A percentile compares a stretch with the other conserved stretches of the same genome.
phyloP scores from a whole-genome alignment of 129 eudicot species.

The Lactuca saligna region DNA sequence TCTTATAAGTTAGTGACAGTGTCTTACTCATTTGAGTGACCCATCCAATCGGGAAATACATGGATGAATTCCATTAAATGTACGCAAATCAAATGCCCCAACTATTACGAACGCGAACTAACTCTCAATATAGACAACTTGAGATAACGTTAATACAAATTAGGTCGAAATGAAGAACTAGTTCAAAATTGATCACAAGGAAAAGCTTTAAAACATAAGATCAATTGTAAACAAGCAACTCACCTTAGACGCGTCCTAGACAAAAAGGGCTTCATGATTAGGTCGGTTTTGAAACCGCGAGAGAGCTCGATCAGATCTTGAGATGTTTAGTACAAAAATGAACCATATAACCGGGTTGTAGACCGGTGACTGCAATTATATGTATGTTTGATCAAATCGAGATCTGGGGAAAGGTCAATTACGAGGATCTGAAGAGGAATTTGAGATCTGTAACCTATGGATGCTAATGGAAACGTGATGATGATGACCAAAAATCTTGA shows the following conservation, averaged over 20 bases:
- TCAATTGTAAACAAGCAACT: conserved; percentile 19
- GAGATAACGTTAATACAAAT: conserved; percentile 9
- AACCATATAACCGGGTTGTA: conserved; percentile 24
- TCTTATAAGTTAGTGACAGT: too few relatives aligned
- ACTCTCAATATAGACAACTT: too few relatives aligned
- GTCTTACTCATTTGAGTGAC: too few relatives aligned
- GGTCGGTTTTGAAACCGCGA: conserved; percentile 32
- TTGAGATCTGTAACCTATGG: conserved; percentile 25
- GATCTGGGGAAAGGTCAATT: too few relatives aligned
- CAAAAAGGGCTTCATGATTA: conserved; percentile 89
- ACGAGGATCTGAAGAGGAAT: conserved; percentile 30
- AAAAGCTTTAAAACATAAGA: neutral
- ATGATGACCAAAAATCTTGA: conserved; percentile 15
- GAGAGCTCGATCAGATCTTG: conserved; percentile 59
- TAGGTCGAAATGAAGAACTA: conserved; percentile 25
- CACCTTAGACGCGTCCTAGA: conserved; percentile 91
- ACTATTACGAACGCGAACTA: too few relatives aligned
- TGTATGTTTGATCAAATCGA: too few relatives aligned
- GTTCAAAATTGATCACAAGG: neutral
- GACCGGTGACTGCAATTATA: too few relatives aligned
- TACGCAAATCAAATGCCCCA: too few relatives aligned
- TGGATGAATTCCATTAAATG: too few relatives aligned
- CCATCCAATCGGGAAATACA: too few relatives aligned
- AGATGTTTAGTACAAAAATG: conserved; percentile 10
- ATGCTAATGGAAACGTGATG: neutral